These are phyloP conservation scores for Claviceps sp. DNA, from an alignment of 2,329 filamentous ascomycete genomes.

Conservation along the genomic window DNA sequence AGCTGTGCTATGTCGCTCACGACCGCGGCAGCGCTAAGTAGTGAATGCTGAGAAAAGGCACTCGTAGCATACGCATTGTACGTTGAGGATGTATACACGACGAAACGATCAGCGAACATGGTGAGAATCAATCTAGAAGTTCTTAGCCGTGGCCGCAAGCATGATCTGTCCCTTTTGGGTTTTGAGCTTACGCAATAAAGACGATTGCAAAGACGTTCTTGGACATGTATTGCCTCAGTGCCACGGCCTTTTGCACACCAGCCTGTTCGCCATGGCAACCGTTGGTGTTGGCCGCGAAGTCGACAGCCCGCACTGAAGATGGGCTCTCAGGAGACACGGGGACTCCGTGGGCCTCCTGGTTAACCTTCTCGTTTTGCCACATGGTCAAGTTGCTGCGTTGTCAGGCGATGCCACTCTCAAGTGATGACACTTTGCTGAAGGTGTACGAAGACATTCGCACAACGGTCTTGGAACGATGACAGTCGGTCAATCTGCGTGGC, in stretches of 20 bases:
- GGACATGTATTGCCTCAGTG: conserved; percentile 14
- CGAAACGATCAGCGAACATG: conserved; percentile 18
- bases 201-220: conserved; percentile 13
- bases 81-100: conserved; percentile 18
- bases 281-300: conserved; percentile 6
- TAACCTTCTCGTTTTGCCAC: not conserved
- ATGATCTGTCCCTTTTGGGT: not conserved
- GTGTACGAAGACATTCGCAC: not conserved
- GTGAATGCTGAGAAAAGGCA: conserved; percentile 32
- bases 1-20: conserved; percentile 34
- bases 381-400: not conserved
- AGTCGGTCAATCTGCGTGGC: not conserved
- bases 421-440: not conserved
- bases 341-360: not conserved
- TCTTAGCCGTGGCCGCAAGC: not conserved
- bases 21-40: conserved; percentile 28
- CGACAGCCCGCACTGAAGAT: not conserved
- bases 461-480: not conserved
- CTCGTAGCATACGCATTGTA: conserved; percentile 22
- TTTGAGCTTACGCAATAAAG: conserved; percentile 9
- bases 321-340: not conserved
- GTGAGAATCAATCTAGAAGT: conserved; percentile 15
- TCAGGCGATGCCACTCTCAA: too few relatives aligned
- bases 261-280: not conserved
- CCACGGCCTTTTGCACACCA: conserved; percentile 7